A percentile compares a stretch with the other conserved stretches of the same genome.
Evolutionary conservation across 345 rosid species (phyloP).

Genomic region (Dipteronia dyeriana): DNA sequence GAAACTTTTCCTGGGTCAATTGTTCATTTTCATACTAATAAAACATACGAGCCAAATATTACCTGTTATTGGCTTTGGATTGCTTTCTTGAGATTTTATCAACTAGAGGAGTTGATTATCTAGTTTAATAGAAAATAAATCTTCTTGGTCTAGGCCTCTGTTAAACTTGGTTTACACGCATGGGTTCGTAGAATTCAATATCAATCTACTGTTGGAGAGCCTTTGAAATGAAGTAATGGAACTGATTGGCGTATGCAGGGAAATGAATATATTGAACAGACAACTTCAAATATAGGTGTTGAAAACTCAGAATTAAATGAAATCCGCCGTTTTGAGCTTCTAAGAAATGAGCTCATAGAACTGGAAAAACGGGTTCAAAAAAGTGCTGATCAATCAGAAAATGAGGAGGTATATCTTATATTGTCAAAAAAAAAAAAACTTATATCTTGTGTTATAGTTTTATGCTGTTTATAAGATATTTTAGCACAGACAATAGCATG

Average conservation of each 20-base stretch:
- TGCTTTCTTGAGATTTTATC: neutral
- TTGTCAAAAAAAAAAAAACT: neutral
- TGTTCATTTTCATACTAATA: neutral
- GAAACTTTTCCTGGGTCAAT: neutral
- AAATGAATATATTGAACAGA: conserved; percentile 39
- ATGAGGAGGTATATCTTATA: conserved; percentile 55
- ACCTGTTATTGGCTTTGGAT: neutral
- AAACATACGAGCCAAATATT: neutral
- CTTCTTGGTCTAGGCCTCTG: neutral
- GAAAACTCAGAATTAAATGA: conserved; percentile 59
- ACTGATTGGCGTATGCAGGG: conserved; percentile 48
- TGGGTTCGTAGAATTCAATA: neutral
- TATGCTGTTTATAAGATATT: neutral
- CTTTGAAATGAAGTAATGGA: conserved; percentile 19
- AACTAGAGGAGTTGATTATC: neutral
- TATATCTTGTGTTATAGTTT: neutral
- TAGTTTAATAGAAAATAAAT: conserved; percentile 1
- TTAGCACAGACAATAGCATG: neutral
- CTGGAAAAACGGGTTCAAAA: conserved; percentile 88
- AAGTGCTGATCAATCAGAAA: conserved; percentile 65
- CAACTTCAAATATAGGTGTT: conserved; percentile 33
- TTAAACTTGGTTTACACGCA: neutral
- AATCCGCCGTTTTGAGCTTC: conserved; percentile 70
- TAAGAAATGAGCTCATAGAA: conserved; percentile 88
- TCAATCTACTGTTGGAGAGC: conserved; percentile 1